These are phyloP conservation scores for Saccharum spontaneum DNA, from an alignment of 176 grass and related monocot genomes.

Conservation along the genomic window DNA sequence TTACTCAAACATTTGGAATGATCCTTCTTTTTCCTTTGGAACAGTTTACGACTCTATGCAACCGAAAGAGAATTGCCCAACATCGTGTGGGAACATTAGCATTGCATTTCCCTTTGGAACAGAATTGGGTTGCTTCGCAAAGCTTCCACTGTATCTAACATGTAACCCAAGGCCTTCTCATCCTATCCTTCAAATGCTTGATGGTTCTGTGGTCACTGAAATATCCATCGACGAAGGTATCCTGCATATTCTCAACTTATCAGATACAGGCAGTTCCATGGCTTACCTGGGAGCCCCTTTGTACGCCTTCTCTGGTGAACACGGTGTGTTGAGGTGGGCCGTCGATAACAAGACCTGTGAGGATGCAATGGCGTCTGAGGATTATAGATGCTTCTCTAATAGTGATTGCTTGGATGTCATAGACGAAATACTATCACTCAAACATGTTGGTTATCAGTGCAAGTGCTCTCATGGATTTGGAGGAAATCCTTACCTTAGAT, in stretches of 20 bases:
- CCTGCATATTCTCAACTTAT: neutral
- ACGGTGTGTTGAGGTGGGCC: conserved; percentile 9
- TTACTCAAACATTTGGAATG: too few species aligned
- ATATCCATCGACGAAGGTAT: neutral
- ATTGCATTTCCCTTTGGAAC: conserved; percentile 33
- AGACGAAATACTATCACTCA: too few species aligned
- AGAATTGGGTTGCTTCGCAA: conserved; percentile 10
- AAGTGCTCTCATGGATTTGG: too few species aligned
- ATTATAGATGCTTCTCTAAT: conserved; percentile 5
- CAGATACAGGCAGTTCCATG: neutral
- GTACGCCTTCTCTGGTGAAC: conserved; percentile 1
- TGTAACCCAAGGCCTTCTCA: neutral
- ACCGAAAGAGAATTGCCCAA: neutral
- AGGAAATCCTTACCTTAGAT: too few species aligned
- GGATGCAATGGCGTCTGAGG: neutral
- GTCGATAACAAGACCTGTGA: neutral
- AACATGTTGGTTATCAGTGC: too few species aligned
- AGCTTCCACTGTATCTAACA: neutral
- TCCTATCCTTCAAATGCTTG: neutral
- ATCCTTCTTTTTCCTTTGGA: too few species aligned
- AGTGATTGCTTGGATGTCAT: too few species aligned
- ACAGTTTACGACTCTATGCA: neutral
- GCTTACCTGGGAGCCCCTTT: neutral
- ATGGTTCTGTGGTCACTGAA: neutral
- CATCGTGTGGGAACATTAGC: conserved; percentile 12